Conservation (phyloP, 495 filamentous ascomycete species). For the Hypoxylon trugodes region DNA sequence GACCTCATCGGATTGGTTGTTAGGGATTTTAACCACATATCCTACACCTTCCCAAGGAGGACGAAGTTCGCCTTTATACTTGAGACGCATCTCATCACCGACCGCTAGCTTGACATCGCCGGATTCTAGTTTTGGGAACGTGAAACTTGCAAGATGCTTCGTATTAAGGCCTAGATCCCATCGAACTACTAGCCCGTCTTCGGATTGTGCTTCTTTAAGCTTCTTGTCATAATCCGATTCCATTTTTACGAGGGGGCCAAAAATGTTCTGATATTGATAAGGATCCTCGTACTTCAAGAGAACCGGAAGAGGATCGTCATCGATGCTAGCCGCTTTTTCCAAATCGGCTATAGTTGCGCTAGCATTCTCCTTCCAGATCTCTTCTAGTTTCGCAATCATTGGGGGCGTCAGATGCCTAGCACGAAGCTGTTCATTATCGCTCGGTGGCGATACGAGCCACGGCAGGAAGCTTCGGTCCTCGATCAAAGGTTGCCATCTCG, state of each 20-base stretch:
- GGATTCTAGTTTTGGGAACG: slow-evolving; percentile 94
- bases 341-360: slow-evolving; percentile 89
- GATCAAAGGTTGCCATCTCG: slow-evolving; percentile 96
- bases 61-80: slow-evolving; percentile 94
- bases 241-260: slow-evolving; percentile 97
- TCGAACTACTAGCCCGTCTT: slow-evolving; percentile 90
- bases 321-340: slow-evolving; percentile 90
- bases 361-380: slow-evolving; percentile 98
- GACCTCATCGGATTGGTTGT: slow-evolving; percentile 98
- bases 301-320: slow-evolving; percentile 94
- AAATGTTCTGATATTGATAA: slow-evolving; percentile 99
- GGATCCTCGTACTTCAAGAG: slow-evolving; percentile 96
- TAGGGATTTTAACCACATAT: slow-evolving; percentile 99
- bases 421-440: slow-evolving; percentile 94
- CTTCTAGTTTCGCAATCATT: slow-evolving; percentile 95
- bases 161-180: slow-evolving; percentile 98
- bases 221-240: slow-evolving; percentile 99
- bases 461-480: slow-evolving; percentile 94
- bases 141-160: slow-evolving; percentile 96
- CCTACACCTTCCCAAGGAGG: slow-evolving; percentile 97
- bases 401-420: slow-evolving; percentile 93
- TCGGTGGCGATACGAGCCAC: slow-evolving; percentile 91
- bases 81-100: slow-evolving; percentile 97
- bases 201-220: slow-evolving; percentile 96
- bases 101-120: slow-evolving; percentile 98